Conservation (phyloP, 805 yeast species). For the Suhomyces sp. region DNA sequence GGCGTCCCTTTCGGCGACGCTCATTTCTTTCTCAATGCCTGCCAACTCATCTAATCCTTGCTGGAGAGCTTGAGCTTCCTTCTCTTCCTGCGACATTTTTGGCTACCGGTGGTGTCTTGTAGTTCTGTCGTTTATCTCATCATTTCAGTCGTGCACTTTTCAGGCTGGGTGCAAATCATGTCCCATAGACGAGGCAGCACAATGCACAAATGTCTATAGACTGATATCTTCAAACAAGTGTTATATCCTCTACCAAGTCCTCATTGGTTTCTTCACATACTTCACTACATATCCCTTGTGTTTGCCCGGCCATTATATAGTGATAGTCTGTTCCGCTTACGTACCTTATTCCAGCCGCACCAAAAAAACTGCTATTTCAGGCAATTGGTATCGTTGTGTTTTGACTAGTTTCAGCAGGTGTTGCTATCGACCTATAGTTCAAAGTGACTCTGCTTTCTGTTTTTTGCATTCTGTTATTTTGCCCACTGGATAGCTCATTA, state of each 20-base stretch:
- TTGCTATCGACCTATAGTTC: not conserved
- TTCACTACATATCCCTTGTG: not conserved
- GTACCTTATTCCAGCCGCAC: not conserved
- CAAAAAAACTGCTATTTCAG: not conserved
- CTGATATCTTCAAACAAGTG: not conserved
- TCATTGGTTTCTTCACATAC: not conserved
- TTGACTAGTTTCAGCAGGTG: not conserved
- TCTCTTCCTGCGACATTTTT: slow-evolving; percentile 4
- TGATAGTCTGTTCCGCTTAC: not conserved
- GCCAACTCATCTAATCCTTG: slow-evolving; percentile 45
- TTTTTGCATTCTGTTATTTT: no score
- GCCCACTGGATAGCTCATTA: not conserved
- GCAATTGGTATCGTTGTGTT: not conserved
- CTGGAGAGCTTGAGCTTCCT: slow-evolving; percentile 17
- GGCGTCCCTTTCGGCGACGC: slow-evolving; percentile 56
- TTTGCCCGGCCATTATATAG: not conserved
- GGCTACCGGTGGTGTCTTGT: not conserved
- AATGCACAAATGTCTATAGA: not conserved
- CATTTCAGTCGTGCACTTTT: not conserved
- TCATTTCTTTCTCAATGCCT: slow-evolving; percentile 56
- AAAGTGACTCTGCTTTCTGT: not conserved
- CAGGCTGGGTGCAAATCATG: not conserved
- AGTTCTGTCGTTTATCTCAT: not conserved
- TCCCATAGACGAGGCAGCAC: not conserved
- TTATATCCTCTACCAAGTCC: not conserved